A percentile compares a stretch with the other conserved stretches of the same genome.
Evolutionary conservation across 1,284 basidiomycete genomes (phyloP).

Genomic region (Vanrija pseudolonga): DNA sequence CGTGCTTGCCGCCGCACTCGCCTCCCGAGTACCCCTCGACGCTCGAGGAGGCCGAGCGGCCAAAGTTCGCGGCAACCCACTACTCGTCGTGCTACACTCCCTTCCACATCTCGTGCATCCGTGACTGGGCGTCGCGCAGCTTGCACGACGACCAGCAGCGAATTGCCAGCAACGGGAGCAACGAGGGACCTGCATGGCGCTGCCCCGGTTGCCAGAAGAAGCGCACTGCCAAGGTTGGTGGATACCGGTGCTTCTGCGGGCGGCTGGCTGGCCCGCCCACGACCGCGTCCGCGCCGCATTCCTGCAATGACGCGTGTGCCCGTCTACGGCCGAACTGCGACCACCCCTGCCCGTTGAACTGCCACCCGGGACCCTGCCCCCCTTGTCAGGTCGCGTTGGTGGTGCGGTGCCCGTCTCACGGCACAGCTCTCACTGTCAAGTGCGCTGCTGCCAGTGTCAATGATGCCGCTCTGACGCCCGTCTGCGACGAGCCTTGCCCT

Average conservation of each 20-base stretch:
- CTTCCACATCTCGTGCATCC: slow-evolving; percentile 55
- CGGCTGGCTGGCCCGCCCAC: slow-evolving; percentile 66
- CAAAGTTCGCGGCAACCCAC: slow-evolving; percentile 63
- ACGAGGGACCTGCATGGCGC: slow-evolving; percentile 62
- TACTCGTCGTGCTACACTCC: slow-evolving; percentile 48
- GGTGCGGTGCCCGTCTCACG: slow-evolving; percentile 65
- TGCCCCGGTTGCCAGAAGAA: slow-evolving; percentile 84
- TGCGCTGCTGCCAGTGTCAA: slow-evolving; percentile 56
- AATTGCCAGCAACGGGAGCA: slow-evolving; percentile 16
- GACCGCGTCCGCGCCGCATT: slow-evolving; percentile 73
- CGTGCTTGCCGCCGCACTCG: slow-evolving; percentile 37
- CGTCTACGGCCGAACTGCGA: slow-evolving; percentile 58
- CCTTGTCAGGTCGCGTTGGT: slow-evolving; percentile 59
- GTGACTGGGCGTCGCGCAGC: slow-evolving; percentile 72
- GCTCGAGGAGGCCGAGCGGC: slow-evolving; percentile 19
- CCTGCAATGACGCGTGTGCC: slow-evolving; percentile 71
- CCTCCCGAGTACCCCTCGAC: slow-evolving; percentile 14
- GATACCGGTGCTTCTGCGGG: slow-evolving; percentile 82
- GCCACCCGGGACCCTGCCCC: slow-evolving; percentile 75
- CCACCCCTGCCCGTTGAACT: slow-evolving; percentile 67
- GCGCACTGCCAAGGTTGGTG: slow-evolving; percentile 60
- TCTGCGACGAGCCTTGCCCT: slow-evolving; percentile 66
- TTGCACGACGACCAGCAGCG: slow-evolving; percentile 58
- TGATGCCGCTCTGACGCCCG: slow-evolving; percentile 51
- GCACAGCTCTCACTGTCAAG: slow-evolving; percentile 59